A percentile compares a stretch with the other conserved stretches of the same genome.
phyloP scores from a whole-genome alignment of 305 asterid genomes.

The Salvia sclarea region DNA sequence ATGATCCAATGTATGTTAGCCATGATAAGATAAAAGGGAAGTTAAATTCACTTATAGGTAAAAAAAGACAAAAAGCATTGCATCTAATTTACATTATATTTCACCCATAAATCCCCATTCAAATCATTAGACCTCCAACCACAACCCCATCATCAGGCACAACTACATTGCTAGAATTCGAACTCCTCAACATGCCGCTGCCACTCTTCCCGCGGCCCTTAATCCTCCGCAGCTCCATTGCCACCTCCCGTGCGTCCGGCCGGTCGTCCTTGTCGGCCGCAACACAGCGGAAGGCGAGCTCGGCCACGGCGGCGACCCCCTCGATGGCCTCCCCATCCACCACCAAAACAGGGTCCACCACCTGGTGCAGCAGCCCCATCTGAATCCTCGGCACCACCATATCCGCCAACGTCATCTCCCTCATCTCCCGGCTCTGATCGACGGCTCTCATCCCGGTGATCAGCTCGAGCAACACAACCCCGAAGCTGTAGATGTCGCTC shows the following conservation, averaged over 20 bases:
- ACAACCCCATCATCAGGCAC: slow-evolving; percentile 56
- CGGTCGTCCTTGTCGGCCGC: slow-evolving; percentile 85
- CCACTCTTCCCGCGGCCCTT: slow-evolving; percentile 47
- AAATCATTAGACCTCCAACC: slow-evolving; percentile 42
- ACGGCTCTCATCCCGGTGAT: slow-evolving; percentile 91
- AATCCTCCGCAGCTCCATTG: slow-evolving; percentile 64
- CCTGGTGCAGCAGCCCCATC: slow-evolving; percentile 79
- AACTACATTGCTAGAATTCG: slow-evolving; percentile 63
- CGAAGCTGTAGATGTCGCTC: slow-evolving; percentile 90
- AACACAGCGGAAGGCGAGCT: slow-evolving; percentile 81
- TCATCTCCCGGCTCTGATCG: slow-evolving; percentile 70
- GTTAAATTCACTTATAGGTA: background rate
- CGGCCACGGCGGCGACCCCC: slow-evolving; percentile 70
- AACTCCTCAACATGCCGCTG: slow-evolving; percentile 46
- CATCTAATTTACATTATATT: slow-evolving; percentile 27
- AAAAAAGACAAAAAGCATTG: background rate
- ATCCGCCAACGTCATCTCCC: slow-evolving; percentile 84
- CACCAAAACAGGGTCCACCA: slow-evolving; percentile 71
- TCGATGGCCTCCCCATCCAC: slow-evolving; percentile 62
- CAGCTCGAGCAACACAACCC: slow-evolving; percentile 77
- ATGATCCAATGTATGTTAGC: background rate
- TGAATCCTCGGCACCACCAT: slow-evolving; percentile 89
- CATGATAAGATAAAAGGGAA: background rate
- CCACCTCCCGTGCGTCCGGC: slow-evolving; percentile 84
- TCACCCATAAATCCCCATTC: slow-evolving; percentile 26